phyloP scores from a whole-genome alignment of 768 basidiomycete genomes.

The Podaxis mareebaensis region DNA sequence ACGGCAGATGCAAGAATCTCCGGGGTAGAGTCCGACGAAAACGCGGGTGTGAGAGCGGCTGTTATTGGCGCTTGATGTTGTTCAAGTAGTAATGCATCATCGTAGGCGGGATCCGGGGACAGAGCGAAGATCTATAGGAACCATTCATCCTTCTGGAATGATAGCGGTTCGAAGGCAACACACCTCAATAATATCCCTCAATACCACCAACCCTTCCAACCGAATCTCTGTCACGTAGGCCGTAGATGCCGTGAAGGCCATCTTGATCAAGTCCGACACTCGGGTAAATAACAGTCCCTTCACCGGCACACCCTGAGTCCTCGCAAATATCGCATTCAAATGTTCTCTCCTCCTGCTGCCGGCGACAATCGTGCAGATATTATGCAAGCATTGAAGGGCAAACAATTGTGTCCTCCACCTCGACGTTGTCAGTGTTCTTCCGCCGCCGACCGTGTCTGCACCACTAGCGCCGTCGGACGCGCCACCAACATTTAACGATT shows the following conservation, averaged over 20 bases:
- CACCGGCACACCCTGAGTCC: slow-evolving; percentile 53
- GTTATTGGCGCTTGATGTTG: slow-evolving; percentile 99
- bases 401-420: slow-evolving; percentile 98
- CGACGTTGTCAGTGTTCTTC: slow-evolving; percentile 56
- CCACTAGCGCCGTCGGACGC: slow-evolving; percentile 33
- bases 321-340: slow-evolving; percentile 74
- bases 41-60: slow-evolving; percentile 94
- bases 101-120: slow-evolving; percentile 91
- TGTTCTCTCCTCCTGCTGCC: slow-evolving; percentile 80
- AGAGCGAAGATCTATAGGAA: slow-evolving; percentile 74
- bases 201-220: slow-evolving; percentile 83
- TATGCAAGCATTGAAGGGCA: slow-evolving; percentile 88
- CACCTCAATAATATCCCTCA: slow-evolving; percentile 92
- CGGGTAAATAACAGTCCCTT: slow-evolving; percentile 74
- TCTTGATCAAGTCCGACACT: slow-evolving; percentile 91
- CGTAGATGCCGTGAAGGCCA: slow-evolving; percentile 97
- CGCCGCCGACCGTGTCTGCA: slow-evolving; percentile 26
- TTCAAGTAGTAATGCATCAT: slow-evolving; percentile 86
- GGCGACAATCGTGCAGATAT: slow-evolving; percentile 77
- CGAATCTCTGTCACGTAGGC: slow-evolving; percentile 96
- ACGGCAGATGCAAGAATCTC: slow-evolving; percentile 93
- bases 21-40: slow-evolving; percentile 92
- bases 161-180: background rate
- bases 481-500: slow-evolving; percentile 75
- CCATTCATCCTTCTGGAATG: slow-evolving; percentile 11